phyloP scores from a whole-genome alignment of 805 yeast genomes.

The Huiozyma naganishii region DNA sequence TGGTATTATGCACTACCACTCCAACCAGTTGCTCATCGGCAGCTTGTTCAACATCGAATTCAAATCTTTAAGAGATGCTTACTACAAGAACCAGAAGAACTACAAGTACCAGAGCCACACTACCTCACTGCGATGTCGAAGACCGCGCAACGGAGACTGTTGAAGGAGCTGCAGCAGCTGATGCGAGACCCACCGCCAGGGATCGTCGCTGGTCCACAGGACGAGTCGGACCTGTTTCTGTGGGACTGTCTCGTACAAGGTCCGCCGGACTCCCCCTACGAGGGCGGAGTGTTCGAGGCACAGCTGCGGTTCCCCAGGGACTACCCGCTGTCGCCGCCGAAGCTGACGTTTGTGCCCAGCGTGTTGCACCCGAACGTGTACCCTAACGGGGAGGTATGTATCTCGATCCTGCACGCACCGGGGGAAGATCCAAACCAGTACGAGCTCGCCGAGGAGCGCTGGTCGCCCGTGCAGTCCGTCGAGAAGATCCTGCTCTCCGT shows the following conservation, averaged over 20 bases:
- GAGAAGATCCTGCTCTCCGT: constrained; percentile 91
- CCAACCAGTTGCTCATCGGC: background rate
- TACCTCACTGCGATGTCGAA: constrained; percentile 18
- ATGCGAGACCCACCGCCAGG: constrained; percentile 88
- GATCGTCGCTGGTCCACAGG: constrained; percentile 81
- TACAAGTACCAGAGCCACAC: background rate
- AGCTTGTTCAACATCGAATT: background rate
- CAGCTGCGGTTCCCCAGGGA: constrained; percentile 60
- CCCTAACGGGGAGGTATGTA: constrained; percentile 91
- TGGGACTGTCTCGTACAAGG: constrained; percentile 86
- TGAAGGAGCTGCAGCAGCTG: constrained; percentile 84
- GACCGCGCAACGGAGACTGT: constrained; percentile 78
- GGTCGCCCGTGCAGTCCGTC: constrained; percentile 98
- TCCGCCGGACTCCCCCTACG: constrained; percentile 75
- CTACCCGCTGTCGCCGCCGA: constrained; percentile 77
- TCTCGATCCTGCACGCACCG: constrained; percentile 88
- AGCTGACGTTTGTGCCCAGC: constrained; percentile 64
- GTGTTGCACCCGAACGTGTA: constrained; percentile 90
- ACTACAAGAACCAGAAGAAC: background rate
- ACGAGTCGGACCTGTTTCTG: constrained; percentile 58
- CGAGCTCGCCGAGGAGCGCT: constrained; percentile 90
- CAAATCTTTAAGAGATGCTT: too few species aligned
- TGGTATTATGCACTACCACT: background rate
- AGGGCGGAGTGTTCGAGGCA: constrained; percentile 82
- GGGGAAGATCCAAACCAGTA: constrained; percentile 96